These are phyloP conservation scores for Mycogone perniciosa DNA, from an alignment of 2,329 filamentous ascomycete genomes.

Conservation along the genomic window DNA sequence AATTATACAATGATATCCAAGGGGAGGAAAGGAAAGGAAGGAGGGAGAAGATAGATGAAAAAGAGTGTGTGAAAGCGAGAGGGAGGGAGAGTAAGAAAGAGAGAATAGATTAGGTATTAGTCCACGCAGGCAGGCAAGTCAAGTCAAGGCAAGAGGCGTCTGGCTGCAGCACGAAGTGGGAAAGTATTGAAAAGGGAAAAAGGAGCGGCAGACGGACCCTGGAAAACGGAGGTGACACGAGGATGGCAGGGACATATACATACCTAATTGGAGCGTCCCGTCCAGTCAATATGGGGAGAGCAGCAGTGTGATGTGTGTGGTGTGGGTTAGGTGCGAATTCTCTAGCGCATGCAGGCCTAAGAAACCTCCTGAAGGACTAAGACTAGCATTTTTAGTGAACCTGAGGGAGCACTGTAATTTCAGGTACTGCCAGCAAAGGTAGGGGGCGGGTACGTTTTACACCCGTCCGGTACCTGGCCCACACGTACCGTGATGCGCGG, in stretches of 20 bases:
- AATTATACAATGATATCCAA: background rate
- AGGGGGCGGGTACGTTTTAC: too few species aligned
- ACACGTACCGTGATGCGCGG: too few species aligned
- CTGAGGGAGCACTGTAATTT: conserved; percentile 11
- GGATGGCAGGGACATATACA: conserved; percentile 14
- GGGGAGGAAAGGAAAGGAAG: background rate
- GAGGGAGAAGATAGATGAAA: conserved; percentile 3
- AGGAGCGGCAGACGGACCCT: conserved; percentile 11
- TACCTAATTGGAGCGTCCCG: too few species aligned
- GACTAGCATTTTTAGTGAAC: conserved; percentile 10
- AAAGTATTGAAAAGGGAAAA: conserved; percentile 9
- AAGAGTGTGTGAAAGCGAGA: conserved; percentile 11
- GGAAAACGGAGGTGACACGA: conserved; percentile 13
- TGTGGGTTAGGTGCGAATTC: conserved; percentile 2
- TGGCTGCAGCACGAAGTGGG: conserved; percentile 8
- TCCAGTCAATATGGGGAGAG: too few species aligned
- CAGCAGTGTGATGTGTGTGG: too few species aligned
- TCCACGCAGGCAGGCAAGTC: conserved; percentile 7
- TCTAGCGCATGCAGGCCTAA: conserved; percentile 10
- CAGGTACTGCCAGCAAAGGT: background rate
- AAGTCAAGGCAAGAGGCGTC: conserved; percentile 10
- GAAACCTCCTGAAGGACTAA: conserved; percentile 12
- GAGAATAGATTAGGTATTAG: conserved; percentile 8
- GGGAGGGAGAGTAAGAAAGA: conserved; percentile 7
- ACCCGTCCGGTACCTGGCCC: too few species aligned